A percentile compares a stretch with the other conserved stretches of the same genome.
These are phyloP conservation scores for Mucor mucedo DNA, from an alignment of 371 early-diverging fungal genomes.

Conservation along the genomic window DNA sequence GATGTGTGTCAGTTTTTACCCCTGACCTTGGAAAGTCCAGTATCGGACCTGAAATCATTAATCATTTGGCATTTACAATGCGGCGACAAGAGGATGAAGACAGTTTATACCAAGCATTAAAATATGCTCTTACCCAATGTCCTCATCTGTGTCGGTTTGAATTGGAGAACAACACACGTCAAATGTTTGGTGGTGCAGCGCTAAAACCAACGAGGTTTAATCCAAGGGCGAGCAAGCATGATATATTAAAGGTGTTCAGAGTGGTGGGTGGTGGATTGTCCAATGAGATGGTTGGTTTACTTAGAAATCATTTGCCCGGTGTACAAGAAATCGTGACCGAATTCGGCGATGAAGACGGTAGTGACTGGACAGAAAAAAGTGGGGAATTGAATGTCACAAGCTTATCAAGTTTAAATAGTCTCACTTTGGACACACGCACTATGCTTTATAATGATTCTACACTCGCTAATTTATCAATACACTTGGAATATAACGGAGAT, in stretches of 20 bases:
- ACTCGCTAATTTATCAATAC: not conserved
- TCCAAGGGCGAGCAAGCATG: not conserved
- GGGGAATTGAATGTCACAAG: not conserved
- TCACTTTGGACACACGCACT: not conserved
- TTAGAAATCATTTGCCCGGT: not conserved
- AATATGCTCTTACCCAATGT: not conserved
- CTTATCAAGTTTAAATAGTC: not conserved
- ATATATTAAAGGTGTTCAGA: not conserved
- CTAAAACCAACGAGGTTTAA: not conserved
- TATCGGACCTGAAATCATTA: not conserved
- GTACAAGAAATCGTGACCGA: not conserved
- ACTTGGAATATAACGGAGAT: not conserved
- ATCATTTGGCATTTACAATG: not conserved
- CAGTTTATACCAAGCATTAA: not conserved
- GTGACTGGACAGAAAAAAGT: not conserved
- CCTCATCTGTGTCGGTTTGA: not conserved
- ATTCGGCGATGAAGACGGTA: not conserved
- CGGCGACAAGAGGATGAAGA: not conserved
- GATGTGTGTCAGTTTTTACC: not conserved
- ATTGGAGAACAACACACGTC: not conserved
- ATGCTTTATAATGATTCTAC: not conserved
- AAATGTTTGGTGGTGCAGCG: not conserved
- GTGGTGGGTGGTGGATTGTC: not conserved
- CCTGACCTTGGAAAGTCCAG: not conserved
- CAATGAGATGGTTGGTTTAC: not conserved